Base-by-base conservation (phyloP, 1,139 yeast species). In the Hyphopichia fennica region DNA sequence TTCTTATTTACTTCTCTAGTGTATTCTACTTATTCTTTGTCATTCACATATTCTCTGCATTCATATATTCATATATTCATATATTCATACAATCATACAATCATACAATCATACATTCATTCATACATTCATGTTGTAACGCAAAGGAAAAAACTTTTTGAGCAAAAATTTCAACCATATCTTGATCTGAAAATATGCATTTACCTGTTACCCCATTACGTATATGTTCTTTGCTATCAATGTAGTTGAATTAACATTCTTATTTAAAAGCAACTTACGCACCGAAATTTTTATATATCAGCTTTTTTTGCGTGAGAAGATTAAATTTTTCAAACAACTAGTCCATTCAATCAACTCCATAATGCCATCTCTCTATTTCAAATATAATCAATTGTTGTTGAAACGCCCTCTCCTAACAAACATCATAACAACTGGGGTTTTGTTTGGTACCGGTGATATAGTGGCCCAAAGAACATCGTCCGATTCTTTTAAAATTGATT, bases 361-460 rank as follows among this genome's bases (percentile, higher is more conserved):
- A 8, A 32, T 32, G 34, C 10, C 34, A 32, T 37, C 40, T 10
- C 9, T 38, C 7, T 38, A 22, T 18, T n/a, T 9, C 32, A 58
- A 47, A 40, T 69, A 65, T 53, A 65, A 64, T 47, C 58, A 52
- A 36, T 47, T 69, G n/a, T 48, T 70, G 3, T 37, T 57, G 13
- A 62, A 49, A 32, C 52, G 63, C 23, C 77, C 77, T 1, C 44
- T 69, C 22, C 28, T 59, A 18, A 67, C 76, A 41, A 73, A 72
- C 43, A 58, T 67, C 53, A 25, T 67, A 16, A 63, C 72, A 37
- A 68, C 78, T 0, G 77, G 75, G 3, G 36, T 67, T 23, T 56
- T 73, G 20, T 67, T 72, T 44, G 77, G 76, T 2, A 52, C 63
- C 3, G 79, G 79, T 1, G 79, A 73, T 48, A 50, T 47, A 35